Evolutionary conservation across 768 basidiomycete genomes (phyloP).

Genomic region (Serendipita sp.): DNA sequence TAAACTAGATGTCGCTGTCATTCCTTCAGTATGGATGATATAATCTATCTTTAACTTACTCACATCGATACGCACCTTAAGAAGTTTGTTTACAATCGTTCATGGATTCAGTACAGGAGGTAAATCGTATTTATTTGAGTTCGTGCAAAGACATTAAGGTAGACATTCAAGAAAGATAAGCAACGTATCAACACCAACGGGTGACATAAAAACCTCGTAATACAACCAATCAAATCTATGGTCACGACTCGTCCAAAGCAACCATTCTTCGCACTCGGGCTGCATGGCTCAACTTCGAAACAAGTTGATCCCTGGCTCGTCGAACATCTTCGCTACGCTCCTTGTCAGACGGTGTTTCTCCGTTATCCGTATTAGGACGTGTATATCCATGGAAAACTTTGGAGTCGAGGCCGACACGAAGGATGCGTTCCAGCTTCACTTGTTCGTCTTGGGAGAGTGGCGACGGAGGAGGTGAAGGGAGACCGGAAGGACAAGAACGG

Average conservation of each 20-base stretch:
- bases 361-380: neutral
- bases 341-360: neutral
- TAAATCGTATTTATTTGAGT: too few relatives aligned
- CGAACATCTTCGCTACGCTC: neutral
- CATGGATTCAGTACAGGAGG: too few relatives aligned
- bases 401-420: neutral
- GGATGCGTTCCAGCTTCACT: neutral
- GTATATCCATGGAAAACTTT: neutral
- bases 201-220: too few relatives aligned
- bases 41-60: too few relatives aligned
- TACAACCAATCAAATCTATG: too few relatives aligned
- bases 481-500: neutral
- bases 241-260: neutral
- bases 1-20: too few relatives aligned
- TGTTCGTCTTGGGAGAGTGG: neutral
- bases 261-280: neutral
- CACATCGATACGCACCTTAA: too few relatives aligned
- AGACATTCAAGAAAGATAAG: too few relatives aligned
- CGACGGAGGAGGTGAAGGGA: constrained; percentile 1
- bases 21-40: too few relatives aligned
- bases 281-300: neutral
- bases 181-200: too few relatives aligned
- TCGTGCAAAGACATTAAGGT: too few relatives aligned
- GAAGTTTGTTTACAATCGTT: too few relatives aligned
- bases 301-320: neutral